Percentiles rank a stretch among this genome's conserved stretches.
Conservation (phyloP, 2,329 filamentous ascomycete genomes). For the Macrophomina phaseolina region DNA sequence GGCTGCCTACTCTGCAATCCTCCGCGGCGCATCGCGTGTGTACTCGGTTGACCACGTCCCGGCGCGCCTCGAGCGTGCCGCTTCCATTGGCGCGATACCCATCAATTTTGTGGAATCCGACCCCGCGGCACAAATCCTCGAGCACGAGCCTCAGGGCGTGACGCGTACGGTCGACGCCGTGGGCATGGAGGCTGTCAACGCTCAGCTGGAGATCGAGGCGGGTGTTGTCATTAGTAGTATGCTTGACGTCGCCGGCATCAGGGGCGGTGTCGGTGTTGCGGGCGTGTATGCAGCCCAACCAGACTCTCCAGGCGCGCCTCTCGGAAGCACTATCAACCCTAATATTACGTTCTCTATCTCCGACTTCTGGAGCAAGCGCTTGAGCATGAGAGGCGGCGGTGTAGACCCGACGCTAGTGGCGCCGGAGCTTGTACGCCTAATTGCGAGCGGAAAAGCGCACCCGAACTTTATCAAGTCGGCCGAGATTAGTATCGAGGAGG, state of each 20-base stretch:
- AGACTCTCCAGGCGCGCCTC: constrained; percentile 7
- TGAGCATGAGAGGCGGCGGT: constrained; percentile 29
- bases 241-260: constrained; percentile 36
- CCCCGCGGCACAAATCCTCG: constrained; percentile 30
- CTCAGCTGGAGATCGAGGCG: constrained; percentile 31
- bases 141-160: constrained; percentile 30
- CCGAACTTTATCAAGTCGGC: constrained; percentile 31
- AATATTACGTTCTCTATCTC: constrained; percentile 28
- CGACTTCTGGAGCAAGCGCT: constrained; percentile 28
- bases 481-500: constrained; percentile 33
- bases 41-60: constrained; percentile 32
- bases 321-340: constrained; percentile 9
- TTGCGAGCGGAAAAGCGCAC: constrained; percentile 30
- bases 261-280: constrained; percentile 38
- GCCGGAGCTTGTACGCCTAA: constrained; percentile 29
- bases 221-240: constrained; percentile 36
- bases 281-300: constrained; percentile 33
- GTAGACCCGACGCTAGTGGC: constrained; percentile 29
- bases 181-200: constrained; percentile 32
- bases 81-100: constrained; percentile 30
- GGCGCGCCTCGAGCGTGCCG: constrained; percentile 30
- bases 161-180: constrained; percentile 28
- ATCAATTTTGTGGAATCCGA: constrained; percentile 31
- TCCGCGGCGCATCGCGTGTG: constrained; percentile 30
- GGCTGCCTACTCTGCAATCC: background rate